Evolutionary conservation across 179 eudicot genomes (phyloP).

Genomic region (Silene vulgaris): DNA sequence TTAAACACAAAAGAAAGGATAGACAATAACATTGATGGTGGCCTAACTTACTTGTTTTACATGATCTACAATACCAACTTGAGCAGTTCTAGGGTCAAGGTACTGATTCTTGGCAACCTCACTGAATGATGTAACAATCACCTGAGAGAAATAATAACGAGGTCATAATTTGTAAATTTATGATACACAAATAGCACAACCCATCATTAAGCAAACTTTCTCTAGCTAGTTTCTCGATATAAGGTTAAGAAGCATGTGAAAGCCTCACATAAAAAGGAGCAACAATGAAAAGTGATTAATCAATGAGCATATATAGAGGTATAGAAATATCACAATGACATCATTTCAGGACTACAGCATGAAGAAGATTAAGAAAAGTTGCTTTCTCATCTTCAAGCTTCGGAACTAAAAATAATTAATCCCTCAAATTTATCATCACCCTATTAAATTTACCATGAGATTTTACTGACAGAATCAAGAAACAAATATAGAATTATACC

Average conservation of each 20-base stretch:
- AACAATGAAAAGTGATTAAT: background rate
- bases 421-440: background rate
- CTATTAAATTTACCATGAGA: background rate
- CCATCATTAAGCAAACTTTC: background rate
- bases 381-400: background rate
- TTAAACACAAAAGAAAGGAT: background rate
- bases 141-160: slow-evolving; percentile 38
- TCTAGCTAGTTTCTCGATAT: background rate
- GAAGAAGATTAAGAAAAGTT: background rate
- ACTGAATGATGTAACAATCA: slow-evolving; percentile 58
- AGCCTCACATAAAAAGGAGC: background rate
- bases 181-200: background rate
- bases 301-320: background rate
- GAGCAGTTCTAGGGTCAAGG: slow-evolving; percentile 90
- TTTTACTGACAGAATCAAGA: background rate
- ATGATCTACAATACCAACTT: slow-evolving; percentile 83
- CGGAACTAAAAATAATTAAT: background rate
- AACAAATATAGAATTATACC: background rate
- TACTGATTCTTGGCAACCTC: slow-evolving; percentile 67
- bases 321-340: background rate
- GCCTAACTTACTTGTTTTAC: slow-evolving; percentile 66
- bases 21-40: background rate
- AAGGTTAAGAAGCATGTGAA: background rate
- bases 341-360: background rate
- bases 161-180: slow-evolving; percentile 12